These are phyloP conservation scores for Blastomyces percursus DNA, from an alignment of 2,329 filamentous ascomycete species.

Conservation along the genomic window DNA sequence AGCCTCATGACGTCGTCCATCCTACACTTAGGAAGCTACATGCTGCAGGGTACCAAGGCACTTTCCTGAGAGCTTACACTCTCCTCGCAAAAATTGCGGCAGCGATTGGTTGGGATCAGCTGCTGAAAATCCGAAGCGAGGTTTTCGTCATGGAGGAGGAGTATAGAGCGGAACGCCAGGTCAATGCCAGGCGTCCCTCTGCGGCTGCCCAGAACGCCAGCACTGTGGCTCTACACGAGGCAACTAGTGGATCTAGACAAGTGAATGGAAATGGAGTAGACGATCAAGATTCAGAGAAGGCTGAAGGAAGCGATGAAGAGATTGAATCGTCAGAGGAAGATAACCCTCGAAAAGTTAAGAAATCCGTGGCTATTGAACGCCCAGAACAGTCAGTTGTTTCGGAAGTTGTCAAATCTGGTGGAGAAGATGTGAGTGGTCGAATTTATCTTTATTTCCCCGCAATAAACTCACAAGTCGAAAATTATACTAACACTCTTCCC, in stretches of 20 bases:
- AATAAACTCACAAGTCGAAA: neutral
- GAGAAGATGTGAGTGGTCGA: slow-evolving; percentile 50
- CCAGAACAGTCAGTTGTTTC: slow-evolving; percentile 69
- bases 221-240: slow-evolving; percentile 64
- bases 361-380: slow-evolving; percentile 52
- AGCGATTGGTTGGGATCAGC: slow-evolving; percentile 95
- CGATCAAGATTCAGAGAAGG: slow-evolving; percentile 17
- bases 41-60: slow-evolving; percentile 83
- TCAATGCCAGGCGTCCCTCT: slow-evolving; percentile 34
- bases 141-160: slow-evolving; percentile 99
- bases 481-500: neutral
- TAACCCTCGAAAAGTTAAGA: slow-evolving; percentile 21
- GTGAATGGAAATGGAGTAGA: slow-evolving; percentile 26
- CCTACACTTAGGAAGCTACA: slow-evolving; percentile 75
- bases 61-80: slow-evolving; percentile 88
- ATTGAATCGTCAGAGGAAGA: slow-evolving; percentile 22
- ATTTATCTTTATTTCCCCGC: neutral
- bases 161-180: slow-evolving; percentile 64
- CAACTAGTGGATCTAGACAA: slow-evolving; percentile 40
- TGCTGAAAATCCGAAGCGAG: slow-evolving; percentile 86
- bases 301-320: slow-evolving; percentile 19
- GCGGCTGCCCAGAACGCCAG: slow-evolving; percentile 58
- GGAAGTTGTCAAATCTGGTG: slow-evolving; percentile 63
- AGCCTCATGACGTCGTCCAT: slow-evolving; percentile 76
- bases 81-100: slow-evolving; percentile 92